A percentile compares a stretch with the other conserved stretches of the same genome.
phyloP scores from a whole-genome alignment of 1,284 basidiomycete species.

The Ceratobasidium theobromae region DNA sequence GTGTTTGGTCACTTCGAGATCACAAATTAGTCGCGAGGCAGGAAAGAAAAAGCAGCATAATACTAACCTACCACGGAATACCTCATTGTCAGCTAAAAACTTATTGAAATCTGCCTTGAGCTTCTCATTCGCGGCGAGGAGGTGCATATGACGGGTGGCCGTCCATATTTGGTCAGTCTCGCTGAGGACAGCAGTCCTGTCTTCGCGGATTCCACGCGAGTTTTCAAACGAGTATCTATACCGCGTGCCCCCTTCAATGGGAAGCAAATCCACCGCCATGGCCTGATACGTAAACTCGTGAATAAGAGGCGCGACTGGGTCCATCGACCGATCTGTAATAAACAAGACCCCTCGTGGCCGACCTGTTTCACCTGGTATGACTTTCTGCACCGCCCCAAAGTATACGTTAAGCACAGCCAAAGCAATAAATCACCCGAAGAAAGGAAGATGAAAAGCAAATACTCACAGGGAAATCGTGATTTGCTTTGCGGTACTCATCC shows the following conservation, averaged over 20 bases:
- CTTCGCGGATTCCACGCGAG: constrained; percentile 76
- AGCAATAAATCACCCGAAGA: no score
- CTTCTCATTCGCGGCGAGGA: constrained; percentile 97
- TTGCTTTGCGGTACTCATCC: constrained; percentile 82
- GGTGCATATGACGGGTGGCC: constrained; percentile 93
- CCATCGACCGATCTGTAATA: constrained; percentile 95
- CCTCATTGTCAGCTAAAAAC: constrained; percentile 91
- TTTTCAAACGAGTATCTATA: constrained; percentile 82
- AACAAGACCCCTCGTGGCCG: constrained; percentile 82
- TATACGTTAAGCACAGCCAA: constrained; percentile 25
- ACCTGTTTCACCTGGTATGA: constrained; percentile 53
- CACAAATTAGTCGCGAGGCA: constrained; percentile 45
- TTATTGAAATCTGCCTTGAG: constrained; percentile 93
- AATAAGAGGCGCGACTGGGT: constrained; percentile 84
- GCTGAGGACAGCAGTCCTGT: constrained; percentile 79
- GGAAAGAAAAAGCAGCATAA: not conserved
- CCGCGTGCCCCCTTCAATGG: constrained; percentile 80
- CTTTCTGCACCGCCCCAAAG: constrained; percentile 48
- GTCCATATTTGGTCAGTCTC: constrained; percentile 92
- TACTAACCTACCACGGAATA: constrained; percentile 73
- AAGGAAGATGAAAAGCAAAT: no score
- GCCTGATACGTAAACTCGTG: constrained; percentile 99
- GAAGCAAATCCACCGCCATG: constrained; percentile 93
- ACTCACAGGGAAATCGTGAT: constrained; percentile 82
- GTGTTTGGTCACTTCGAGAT: constrained; percentile 69